Percentiles rank a stretch among this genome's conserved stretches.
phyloP scores from a whole-genome alignment of 2,329 filamentous ascomycete species.

The Trichoderma sp. region DNA sequence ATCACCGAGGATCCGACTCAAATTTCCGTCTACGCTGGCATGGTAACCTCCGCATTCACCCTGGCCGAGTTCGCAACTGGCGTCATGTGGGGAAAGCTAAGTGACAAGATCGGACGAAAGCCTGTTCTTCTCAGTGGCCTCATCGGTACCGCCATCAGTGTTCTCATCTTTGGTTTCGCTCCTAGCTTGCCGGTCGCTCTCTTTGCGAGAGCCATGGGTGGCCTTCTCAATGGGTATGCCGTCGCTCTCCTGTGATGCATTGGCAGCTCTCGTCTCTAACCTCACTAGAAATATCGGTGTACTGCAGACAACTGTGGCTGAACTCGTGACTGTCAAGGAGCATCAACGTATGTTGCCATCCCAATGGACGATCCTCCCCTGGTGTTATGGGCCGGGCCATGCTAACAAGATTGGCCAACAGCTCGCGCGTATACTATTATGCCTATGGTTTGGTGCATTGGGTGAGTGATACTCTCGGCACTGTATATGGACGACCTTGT shows the following conservation, averaged over 20 bases:
- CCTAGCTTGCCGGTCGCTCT: conserved; percentile 78
- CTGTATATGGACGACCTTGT: neutral
- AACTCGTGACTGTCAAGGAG: conserved; percentile 87
- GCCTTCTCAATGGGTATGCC: conserved; percentile 82
- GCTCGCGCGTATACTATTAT: conserved; percentile 94
- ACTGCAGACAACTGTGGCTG: conserved; percentile 89
- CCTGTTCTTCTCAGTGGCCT: conserved; percentile 88
- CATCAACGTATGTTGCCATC: conserved; percentile 69
- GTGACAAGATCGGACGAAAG: conserved; percentile 88
- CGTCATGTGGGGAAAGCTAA: conserved; percentile 88
- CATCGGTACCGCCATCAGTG: conserved; percentile 85
- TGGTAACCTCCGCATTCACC: conserved; percentile 95
- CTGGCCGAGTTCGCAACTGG: conserved; percentile 93
- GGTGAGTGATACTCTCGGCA: conserved; percentile 50
- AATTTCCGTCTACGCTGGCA: conserved; percentile 88
- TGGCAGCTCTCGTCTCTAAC: neutral
- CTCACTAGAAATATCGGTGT: conserved; percentile 79
- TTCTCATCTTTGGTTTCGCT: conserved; percentile 88
- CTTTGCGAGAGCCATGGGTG: conserved; percentile 82
- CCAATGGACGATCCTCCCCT: neutral
- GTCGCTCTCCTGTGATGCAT: neutral
- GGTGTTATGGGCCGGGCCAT: neutral
- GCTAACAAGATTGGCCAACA: conserved; percentile 37
- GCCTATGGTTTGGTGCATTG: conserved; percentile 97
- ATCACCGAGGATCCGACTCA: conserved; percentile 74